Base-by-base conservation (phyloP, 129 eudicot species). In the Cynara cardunculus region DNA sequence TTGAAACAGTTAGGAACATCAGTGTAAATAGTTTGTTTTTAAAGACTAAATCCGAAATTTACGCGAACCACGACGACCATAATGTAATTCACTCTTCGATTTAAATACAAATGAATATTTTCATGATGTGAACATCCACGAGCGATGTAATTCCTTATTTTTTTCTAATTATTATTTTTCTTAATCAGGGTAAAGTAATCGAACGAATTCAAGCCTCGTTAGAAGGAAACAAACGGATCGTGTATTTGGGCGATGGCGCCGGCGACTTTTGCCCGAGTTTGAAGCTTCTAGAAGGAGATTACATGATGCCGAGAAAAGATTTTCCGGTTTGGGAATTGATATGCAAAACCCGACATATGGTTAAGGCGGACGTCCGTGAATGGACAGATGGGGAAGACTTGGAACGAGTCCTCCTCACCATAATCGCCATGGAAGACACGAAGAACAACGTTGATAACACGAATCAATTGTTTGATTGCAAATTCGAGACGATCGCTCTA, bases 291-390 rank as follows among this genome's bases (percentile, higher is more conserved):
- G 86, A 84, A 13, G 83, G 83, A 1, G 97, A 94, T 79, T 81
- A 78, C 79, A 79, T 90, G 89, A 89, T 94, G 97, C 99, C 99
- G 1, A 92, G 97, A 80, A 92, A 92, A 78, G 77, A 94, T 68
- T 92, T 82, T 68, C 97, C 97, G 0, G 94, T 80, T 12, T 94
- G 97, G 99, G 90, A 90, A 3, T 80, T 94, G 70, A 90, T 92
- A 35, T 81, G 90, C 72, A 30, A 86, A 75, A 90, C 86, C 27
- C 90, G 88, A 8, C n/a, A 31, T 1, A 77, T 80, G 2, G 25
- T 94, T 28, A 85, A 83, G 21, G 88, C 92, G 0, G 84, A 77
- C 25, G 64, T 92, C 19, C 87, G 75, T 61, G 94, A 89, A 71
- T 94, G 93, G 98, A 84, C 7, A 0, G 86, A 93, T 44, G 98